Evolutionary conservation across 2,329 filamentous ascomycete species (phyloP).

Genomic region (Penicillium sp.): DNA sequence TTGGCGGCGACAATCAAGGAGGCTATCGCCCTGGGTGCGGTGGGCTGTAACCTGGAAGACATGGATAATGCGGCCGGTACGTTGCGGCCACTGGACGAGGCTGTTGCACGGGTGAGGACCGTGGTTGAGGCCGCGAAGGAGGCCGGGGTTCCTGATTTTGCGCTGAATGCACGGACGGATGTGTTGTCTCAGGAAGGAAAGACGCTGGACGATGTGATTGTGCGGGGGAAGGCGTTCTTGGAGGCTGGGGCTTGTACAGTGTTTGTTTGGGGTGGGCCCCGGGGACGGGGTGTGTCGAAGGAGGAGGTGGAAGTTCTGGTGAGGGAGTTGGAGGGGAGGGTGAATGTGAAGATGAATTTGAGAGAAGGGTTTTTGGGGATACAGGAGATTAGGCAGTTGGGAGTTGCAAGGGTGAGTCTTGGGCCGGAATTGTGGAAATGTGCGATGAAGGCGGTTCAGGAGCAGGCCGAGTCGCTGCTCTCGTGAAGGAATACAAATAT

Average conservation of each 20-base stretch:
- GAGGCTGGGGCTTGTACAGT: constrained; percentile 54
- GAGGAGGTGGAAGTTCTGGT: constrained; percentile 47
- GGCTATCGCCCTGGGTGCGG: constrained; percentile 48
- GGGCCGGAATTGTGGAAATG: constrained; percentile 45
- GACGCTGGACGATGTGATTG: constrained; percentile 46
- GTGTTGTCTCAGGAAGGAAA: constrained; percentile 37
- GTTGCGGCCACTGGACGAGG: constrained; percentile 41
- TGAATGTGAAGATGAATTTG: constrained; percentile 45
- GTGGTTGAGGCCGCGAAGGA: constrained; percentile 31
- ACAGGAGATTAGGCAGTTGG: constrained; percentile 43
- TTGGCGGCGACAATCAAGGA: constrained; percentile 34
- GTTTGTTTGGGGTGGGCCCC: constrained; percentile 54
- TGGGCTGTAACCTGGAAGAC: constrained; percentile 58
- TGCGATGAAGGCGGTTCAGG: constrained; percentile 32
- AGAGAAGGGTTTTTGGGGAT: constrained; percentile 39
- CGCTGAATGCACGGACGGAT: constrained; percentile 55
- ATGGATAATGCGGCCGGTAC: constrained; percentile 33
- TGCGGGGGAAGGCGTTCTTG: constrained; percentile 52
- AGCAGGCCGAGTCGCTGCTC: constrained; percentile 27
- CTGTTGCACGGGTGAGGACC: constrained; percentile 43
- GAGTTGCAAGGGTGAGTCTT: constrained; percentile 52
- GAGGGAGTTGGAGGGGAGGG: constrained; percentile 43
- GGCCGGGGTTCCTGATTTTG: constrained; percentile 50
- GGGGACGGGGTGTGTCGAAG: constrained; percentile 38
- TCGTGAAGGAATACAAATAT: not conserved